Evolutionary conservation across 352 stramenopile species (phyloP).

Genomic region (Globisporangium radiosum): DNA sequence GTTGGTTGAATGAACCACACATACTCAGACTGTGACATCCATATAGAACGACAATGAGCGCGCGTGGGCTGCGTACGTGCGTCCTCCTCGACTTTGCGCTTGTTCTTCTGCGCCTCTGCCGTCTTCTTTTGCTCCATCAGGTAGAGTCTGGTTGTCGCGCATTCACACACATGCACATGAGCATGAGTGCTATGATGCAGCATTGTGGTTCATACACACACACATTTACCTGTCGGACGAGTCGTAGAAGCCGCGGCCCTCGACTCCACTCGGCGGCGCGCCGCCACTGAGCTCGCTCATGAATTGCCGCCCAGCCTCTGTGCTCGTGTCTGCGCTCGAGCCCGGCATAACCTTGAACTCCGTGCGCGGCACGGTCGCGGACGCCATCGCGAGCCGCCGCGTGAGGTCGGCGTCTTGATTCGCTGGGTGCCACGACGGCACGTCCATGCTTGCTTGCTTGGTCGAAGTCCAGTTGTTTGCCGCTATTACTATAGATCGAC

Average conservation of each 20-base stretch:
- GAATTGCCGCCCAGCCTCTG: conserved; percentile 55
- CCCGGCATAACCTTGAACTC: conserved; percentile 69
- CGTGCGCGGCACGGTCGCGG: conserved; percentile 24
- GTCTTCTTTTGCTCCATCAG: conserved; percentile 58
- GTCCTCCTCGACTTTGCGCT: conserved; percentile 25
- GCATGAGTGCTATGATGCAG: not conserved
- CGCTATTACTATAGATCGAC: no score
- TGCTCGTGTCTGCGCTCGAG: conserved; percentile 51
- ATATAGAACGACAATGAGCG: no score
- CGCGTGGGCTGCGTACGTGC: conserved; percentile 19
- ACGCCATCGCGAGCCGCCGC: conserved; percentile 21
- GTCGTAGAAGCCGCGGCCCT: conserved; percentile 60
- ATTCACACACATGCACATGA: conserved; percentile 1
- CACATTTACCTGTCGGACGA: conserved; percentile 42
- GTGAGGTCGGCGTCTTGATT: conserved; percentile 45
- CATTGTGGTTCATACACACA: not conserved
- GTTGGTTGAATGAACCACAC: no score
- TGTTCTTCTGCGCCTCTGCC: conserved; percentile 26
- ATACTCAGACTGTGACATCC: no score
- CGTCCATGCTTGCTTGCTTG: conserved; percentile 36
- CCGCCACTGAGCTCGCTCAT: conserved; percentile 35
- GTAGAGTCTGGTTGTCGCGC: conserved; percentile 30
- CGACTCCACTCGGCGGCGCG: conserved; percentile 16
- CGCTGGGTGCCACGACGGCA: conserved; percentile 66
- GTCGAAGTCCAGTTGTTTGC: not conserved